Evolutionary conservation across 345 rosid species (phyloP).

Genomic region (Atalantia buxifolia): DNA sequence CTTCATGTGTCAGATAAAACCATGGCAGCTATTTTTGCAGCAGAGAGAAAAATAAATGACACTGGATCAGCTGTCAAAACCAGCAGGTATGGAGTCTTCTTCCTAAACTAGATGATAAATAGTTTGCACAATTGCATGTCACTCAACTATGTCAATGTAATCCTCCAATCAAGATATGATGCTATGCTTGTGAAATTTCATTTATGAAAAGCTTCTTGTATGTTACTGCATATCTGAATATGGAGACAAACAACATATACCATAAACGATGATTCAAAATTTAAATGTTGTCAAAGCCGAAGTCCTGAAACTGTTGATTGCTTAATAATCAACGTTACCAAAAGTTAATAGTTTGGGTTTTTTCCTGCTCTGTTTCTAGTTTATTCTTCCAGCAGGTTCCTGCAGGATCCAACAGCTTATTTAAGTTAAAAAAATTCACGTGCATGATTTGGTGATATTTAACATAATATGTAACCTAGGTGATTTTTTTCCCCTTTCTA

Average conservation of each 20-base stretch:
- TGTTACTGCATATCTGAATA: not conserved
- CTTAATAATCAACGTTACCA: not conserved
- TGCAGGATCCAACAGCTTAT: not conserved
- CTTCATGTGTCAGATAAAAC: constrained; percentile 95
- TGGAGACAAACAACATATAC: not conserved
- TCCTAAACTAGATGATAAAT: not conserved
- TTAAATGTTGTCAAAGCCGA: not conserved
- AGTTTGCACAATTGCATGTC: not conserved
- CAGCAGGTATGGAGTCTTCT: constrained; percentile 55
- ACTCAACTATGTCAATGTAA: not conserved
- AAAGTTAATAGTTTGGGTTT: not conserved
- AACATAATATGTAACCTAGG: not conserved
- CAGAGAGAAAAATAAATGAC: constrained; percentile 85
- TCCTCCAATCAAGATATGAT: not conserved
- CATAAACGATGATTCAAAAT: not conserved
- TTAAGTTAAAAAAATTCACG: not conserved
- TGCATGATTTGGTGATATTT: not conserved
- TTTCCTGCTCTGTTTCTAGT: not conserved
- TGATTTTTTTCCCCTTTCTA: not conserved
- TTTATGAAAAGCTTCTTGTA: not conserved
- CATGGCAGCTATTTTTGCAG: constrained; percentile 96
- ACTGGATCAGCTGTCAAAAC: constrained; percentile 97
- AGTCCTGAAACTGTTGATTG: not conserved
- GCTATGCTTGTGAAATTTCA: not conserved
- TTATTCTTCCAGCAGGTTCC: not conserved